Percentiles rank a stretch among this genome's conserved stretches.
Conservation (phyloP, 148 eudicot species). For the Vaccinium corymbosum region DNA sequence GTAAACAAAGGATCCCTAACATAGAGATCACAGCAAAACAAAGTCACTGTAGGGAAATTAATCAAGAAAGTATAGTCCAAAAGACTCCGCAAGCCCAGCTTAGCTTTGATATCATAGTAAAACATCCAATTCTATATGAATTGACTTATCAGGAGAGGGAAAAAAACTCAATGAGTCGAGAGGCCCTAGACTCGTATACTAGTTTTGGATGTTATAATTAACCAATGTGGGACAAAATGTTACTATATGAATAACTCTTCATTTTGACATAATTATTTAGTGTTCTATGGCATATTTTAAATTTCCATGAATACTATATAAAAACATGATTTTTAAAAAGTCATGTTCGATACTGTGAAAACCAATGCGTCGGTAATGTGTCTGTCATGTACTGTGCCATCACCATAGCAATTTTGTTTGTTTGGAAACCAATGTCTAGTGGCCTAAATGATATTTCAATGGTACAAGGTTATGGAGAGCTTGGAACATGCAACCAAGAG, state of each 20-base stretch:
- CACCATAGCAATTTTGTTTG: not conserved
- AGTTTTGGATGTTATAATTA: too few relatives aligned
- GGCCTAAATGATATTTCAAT: not conserved
- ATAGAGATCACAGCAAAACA: too few relatives aligned
- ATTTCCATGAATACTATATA: not conserved
- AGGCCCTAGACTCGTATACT: too few relatives aligned
- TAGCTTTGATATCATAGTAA: too few relatives aligned
- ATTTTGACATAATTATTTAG: not conserved
- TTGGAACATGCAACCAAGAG: conserved; percentile 33
- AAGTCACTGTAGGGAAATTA: too few relatives aligned
- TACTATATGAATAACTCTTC: not conserved
- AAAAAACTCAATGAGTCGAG: too few relatives aligned
- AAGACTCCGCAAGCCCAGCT: too few relatives aligned
- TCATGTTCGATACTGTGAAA: not conserved
- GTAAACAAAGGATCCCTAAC: too few relatives aligned
- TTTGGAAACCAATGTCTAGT: not conserved
- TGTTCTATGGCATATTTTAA: not conserved
- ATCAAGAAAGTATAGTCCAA: too few relatives aligned
- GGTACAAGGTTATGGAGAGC: conserved; percentile 34
- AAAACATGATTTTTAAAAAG: not conserved
- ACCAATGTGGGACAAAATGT: not conserved
- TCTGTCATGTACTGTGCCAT: not conserved
- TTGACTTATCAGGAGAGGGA: too few relatives aligned
- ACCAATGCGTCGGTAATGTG: not conserved
- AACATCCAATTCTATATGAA: too few relatives aligned